phyloP scores from a whole-genome alignment of 371 early-diverging fungal genomes.

The Mortierella sp. region DNA sequence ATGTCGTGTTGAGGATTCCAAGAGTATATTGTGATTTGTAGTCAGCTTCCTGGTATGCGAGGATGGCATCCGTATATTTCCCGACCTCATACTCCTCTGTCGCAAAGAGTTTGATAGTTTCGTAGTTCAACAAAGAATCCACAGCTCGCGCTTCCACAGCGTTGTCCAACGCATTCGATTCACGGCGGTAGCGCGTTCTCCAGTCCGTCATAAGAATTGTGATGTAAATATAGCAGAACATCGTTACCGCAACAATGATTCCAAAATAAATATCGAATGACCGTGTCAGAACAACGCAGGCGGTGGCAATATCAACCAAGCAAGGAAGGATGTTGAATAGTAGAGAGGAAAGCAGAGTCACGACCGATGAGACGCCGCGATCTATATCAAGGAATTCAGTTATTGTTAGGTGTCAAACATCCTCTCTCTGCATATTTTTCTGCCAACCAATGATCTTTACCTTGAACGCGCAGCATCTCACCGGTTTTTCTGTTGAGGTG shows the following conservation, averaged over 20 bases:
- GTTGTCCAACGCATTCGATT: constrained; percentile 82
- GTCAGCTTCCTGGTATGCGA: constrained; percentile 86
- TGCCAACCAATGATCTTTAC: constrained; percentile 17
- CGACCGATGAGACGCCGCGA: constrained; percentile 86
- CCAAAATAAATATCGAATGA: constrained; percentile 86
- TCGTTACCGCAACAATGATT: constrained; percentile 86
- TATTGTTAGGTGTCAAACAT: not conserved
- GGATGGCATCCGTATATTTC: constrained; percentile 81
- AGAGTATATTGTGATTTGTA: constrained; percentile 77
- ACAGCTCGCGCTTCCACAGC: constrained; percentile 83
- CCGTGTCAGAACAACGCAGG: constrained; percentile 77
- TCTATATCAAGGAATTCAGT: constrained; percentile 66
- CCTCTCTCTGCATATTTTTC: not conserved
- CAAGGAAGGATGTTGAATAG: constrained; percentile 93
- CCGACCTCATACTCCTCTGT: constrained; percentile 84
- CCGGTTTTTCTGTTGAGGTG: constrained; percentile 96
- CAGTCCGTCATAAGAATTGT: constrained; percentile 93
- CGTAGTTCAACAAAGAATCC: constrained; percentile 95
- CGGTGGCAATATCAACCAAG: constrained; percentile 88
- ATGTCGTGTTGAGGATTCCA: constrained; percentile 84
- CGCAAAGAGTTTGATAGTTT: constrained; percentile 94
- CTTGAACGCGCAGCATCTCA: constrained; percentile 85
- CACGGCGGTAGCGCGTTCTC: constrained; percentile 88
- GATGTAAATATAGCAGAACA: constrained; percentile 84
- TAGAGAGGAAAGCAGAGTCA: constrained; percentile 83